Evolutionary conservation across 2,329 filamentous ascomycete genomes (phyloP).

Genomic region (Mollisiaceae sp.): DNA sequence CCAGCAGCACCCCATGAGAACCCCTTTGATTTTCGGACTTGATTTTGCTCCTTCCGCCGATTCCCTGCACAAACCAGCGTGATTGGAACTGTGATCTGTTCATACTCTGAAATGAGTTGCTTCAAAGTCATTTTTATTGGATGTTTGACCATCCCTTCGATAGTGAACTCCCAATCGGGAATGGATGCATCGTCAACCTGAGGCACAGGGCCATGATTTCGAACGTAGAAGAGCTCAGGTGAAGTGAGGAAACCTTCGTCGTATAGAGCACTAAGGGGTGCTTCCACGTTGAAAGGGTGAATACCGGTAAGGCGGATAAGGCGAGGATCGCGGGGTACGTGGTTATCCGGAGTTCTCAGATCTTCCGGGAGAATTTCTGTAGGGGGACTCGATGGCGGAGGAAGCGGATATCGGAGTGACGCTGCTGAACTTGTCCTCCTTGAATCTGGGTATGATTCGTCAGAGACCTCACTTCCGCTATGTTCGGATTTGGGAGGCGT

Average conservation of each 20-base stretch:
- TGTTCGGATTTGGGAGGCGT: slow-evolving; percentile 40
- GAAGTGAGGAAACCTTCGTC: slow-evolving; percentile 84
- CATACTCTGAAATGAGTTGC: slow-evolving; percentile 74
- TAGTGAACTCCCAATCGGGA: slow-evolving; percentile 78
- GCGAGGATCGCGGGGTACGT: slow-evolving; percentile 79
- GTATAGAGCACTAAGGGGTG: slow-evolving; percentile 79
- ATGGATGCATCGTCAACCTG: slow-evolving; percentile 73
- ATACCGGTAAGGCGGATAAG: slow-evolving; percentile 86
- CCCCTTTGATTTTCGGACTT: slow-evolving; percentile 87
- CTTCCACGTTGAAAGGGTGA: slow-evolving; percentile 91
- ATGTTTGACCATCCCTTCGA: slow-evolving; percentile 83
- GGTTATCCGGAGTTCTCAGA: slow-evolving; percentile 79
- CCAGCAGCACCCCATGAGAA: slow-evolving; percentile 94
- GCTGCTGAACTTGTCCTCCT: slow-evolving; percentile 28
- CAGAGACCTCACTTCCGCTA: slow-evolving; percentile 32
- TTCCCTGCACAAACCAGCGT: slow-evolving; percentile 94
- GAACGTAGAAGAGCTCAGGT: slow-evolving; percentile 87
- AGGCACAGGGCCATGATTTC: slow-evolving; percentile 88
- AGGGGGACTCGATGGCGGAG: slow-evolving; percentile 63
- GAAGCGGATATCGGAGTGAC: slow-evolving; percentile 56
- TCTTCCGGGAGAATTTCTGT: slow-evolving; percentile 74
- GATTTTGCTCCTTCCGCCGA: slow-evolving; percentile 89
- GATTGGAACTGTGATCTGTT: slow-evolving; percentile 83
- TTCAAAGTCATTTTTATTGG: slow-evolving; percentile 74
- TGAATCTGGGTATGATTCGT: slow-evolving; percentile 29